Percentiles rank a stretch among this genome's conserved stretches.
Conservation (phyloP, 1,284 basidiomycete genomes). For the Irpex lacteus region DNA sequence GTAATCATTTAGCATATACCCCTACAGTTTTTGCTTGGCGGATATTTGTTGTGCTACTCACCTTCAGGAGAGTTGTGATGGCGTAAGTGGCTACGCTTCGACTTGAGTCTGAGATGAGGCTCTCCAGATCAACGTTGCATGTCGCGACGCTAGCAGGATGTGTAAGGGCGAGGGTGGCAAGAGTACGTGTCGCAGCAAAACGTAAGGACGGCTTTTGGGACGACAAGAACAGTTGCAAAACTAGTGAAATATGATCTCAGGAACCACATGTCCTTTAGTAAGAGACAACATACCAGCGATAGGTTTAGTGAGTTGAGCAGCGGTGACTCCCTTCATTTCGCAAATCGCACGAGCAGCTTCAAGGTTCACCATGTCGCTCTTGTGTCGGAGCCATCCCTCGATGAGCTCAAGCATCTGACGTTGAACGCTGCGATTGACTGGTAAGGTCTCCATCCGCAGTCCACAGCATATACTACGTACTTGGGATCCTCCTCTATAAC, state of each 20-base stretch:
- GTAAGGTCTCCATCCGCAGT: background rate
- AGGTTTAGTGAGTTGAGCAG: slow-evolving; percentile 80
- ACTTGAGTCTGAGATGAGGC: slow-evolving; percentile 95
- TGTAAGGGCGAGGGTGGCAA: slow-evolving; percentile 83
- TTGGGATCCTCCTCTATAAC: slow-evolving; percentile 99
- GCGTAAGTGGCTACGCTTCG: slow-evolving; percentile 98
- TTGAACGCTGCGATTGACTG: slow-evolving; percentile 60
- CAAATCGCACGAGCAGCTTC: slow-evolving; percentile 98
- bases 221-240: slow-evolving; percentile 90
- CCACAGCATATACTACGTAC: slow-evolving; percentile 44
- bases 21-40: background rate
- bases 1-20: slow-evolving; percentile 8
- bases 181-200: slow-evolving; percentile 95
- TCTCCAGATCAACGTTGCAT: slow-evolving; percentile 98
- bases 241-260: slow-evolving; percentile 35
- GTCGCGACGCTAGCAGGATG: slow-evolving; percentile 86
- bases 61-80: slow-evolving; percentile 97
- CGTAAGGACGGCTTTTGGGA: slow-evolving; percentile 94
- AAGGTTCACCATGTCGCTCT: slow-evolving; percentile 99
- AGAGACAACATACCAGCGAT: slow-evolving; percentile 67
- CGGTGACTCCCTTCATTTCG: slow-evolving; percentile 85
- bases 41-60: slow-evolving; percentile 23
- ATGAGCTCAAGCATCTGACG: slow-evolving; percentile 92
- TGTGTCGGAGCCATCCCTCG: slow-evolving; percentile 95
- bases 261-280: background rate